Conservation (phyloP, 2,329 filamentous ascomycete genomes). For the Orbilia ellipsospora region DNA sequence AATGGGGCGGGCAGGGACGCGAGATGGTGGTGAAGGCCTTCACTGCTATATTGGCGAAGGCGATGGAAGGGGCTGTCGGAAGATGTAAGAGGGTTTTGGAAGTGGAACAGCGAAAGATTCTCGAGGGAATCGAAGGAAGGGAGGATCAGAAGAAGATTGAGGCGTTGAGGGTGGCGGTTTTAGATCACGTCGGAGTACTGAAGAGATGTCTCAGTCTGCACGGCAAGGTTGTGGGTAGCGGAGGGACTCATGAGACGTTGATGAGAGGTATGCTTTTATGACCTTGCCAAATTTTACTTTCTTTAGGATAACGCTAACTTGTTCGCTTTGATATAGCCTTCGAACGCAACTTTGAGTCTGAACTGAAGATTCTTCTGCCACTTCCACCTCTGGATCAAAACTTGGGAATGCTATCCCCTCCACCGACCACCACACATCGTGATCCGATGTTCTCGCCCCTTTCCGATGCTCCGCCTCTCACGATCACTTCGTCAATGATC, state of each 20-base stretch:
- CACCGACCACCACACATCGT: conserved; percentile 46
- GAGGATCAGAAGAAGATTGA: conserved; percentile 72
- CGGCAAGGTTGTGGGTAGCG: conserved; percentile 69
- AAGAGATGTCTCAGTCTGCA: conserved; percentile 81
- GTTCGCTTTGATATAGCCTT: conserved; percentile 66
- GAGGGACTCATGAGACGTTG: conserved; percentile 71
- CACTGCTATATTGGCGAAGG: conserved; percentile 44
- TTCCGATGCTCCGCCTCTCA: conserved; percentile 46
- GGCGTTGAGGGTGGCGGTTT: conserved; percentile 82
- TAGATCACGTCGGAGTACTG: conserved; percentile 89
- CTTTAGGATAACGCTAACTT: conserved; percentile 39
- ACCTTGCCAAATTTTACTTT: conserved; percentile 10
- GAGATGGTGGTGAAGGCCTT: conserved; percentile 52
- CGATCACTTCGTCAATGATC: conserved; percentile 53
- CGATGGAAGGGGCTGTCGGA: conserved; percentile 59
- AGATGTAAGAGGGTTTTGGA: conserved; percentile 60
- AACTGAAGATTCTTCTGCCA: conserved; percentile 74
- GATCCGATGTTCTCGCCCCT: conserved; percentile 44
- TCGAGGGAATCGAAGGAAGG: conserved; percentile 66
- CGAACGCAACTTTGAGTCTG: conserved; percentile 72
- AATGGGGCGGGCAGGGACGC: conserved; percentile 67
- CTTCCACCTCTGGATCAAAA: conserved; percentile 63
- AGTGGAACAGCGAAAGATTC: conserved; percentile 64
- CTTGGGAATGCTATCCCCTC: conserved; percentile 61
- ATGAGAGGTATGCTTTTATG: conserved; percentile 69